Evolutionary conservation across 225 moss, liverwort and hornwort species (phyloP), one percentile per base, ranked within the genome.

Genomic region (Physcomitrium patens): DNA sequence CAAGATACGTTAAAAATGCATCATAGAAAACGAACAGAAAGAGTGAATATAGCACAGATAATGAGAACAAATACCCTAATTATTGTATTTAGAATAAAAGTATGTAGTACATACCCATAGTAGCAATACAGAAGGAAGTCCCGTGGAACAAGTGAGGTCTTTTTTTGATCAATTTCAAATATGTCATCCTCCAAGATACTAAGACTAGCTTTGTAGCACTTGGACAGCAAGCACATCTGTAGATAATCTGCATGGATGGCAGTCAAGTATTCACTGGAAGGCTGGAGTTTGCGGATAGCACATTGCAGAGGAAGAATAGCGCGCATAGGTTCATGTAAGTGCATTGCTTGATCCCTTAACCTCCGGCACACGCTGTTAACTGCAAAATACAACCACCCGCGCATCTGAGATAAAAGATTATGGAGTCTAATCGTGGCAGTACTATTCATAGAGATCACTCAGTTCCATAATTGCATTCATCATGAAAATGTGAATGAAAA

Each of bases 91-190:
- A 50, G 31, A 55, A 75, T 12, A 37, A n/a, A 63, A 24, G 63
- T 12, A 14, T 22, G 27, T 5, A 48, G 19, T 72, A 47, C 63
- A 64, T 90, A 97, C 97, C 99, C 99, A 75, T 99, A 99, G 70
- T 95, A 99, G 78, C 99, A 99, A 74, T 99, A 95, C 65, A 99
- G 73, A 67, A 99, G 95, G 69, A 99, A 99, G 71, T 99, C 99
- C 51, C 95, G 90, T 58, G 95, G 93, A 58, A 91, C 82, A 76
- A 99, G 90, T 27, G 91, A 90, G 27, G 99, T 95, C 82, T 85
- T 93, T 63, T 92, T 99, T 59, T 93, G 95, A 80, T 99, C 99
- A 72, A 99, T 95, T 80, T 99, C 99, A 65, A 99, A 99, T 64
- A 99, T 99, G 53, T 99, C 99, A 54, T 95, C 95, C 82, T 95